phyloP scores from a whole-genome alignment of 371 early-diverging fungal species.

The Nematocida minor region DNA sequence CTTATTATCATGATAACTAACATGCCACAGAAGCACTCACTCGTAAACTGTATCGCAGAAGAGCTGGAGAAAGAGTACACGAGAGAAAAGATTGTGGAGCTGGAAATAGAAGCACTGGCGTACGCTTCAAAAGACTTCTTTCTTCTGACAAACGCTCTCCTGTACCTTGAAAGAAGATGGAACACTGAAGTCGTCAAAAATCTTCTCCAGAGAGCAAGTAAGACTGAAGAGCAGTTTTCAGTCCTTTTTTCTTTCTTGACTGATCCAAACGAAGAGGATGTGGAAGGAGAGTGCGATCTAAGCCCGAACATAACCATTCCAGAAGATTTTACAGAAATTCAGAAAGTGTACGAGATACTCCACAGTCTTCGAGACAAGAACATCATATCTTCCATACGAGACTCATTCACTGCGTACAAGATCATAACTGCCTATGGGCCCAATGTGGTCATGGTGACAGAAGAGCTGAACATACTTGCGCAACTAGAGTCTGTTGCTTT shows the following conservation, averaged over 20 bases:
- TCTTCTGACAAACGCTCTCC: slow-evolving; percentile 34
- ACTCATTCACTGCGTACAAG: slow-evolving; percentile 48
- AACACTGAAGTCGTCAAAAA: slow-evolving; percentile 26
- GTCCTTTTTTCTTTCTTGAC: slow-evolving; percentile 4
- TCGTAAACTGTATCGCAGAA: slow-evolving; percentile 19
- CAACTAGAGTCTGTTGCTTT: background rate
- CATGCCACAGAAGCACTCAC: slow-evolving; percentile 48
- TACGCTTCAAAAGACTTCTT: slow-evolving; percentile 19
- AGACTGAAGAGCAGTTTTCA: background rate
- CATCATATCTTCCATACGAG: slow-evolving; percentile 15
- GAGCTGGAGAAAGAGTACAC: background rate
- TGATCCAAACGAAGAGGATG: slow-evolving; percentile 34
- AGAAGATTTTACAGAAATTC: background rate
- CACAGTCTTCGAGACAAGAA: background rate
- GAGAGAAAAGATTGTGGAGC: background rate
- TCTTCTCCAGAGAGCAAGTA: background rate
- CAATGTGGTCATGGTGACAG: background rate
- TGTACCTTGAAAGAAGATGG: slow-evolving; percentile 49
- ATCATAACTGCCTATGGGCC: slow-evolving; percentile 3
- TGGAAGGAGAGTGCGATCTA: background rate
- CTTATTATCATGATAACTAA: slow-evolving; percentile 15
- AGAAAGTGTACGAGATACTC: background rate
- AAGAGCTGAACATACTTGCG: background rate
- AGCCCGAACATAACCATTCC: slow-evolving; percentile 8
- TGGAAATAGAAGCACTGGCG: slow-evolving; percentile 29